phyloP scores from a whole-genome alignment of 164 flowering plant genomes.

The Umbilicus rupestris region DNA sequence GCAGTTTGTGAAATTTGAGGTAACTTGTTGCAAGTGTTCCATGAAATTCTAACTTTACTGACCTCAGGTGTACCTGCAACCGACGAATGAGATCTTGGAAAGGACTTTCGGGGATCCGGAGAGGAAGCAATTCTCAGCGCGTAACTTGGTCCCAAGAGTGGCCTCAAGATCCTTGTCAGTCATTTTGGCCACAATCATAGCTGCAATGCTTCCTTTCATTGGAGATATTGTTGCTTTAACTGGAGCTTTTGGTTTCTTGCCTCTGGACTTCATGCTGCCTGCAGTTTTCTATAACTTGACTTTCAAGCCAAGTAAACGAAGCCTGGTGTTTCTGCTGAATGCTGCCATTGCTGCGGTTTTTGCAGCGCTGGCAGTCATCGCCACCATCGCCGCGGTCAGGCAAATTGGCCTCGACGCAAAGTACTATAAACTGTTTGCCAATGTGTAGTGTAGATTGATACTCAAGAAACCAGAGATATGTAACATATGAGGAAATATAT shows the following conservation, averaged over 20 bases:
- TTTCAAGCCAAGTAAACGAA: constrained; percentile 46
- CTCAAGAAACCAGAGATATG: not conserved
- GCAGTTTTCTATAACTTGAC: constrained; percentile 68
- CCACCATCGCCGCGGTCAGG: constrained; percentile 60
- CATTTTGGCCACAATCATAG: constrained; percentile 36
- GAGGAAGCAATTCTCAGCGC: constrained; percentile 39
- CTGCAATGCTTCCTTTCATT: constrained; percentile 91
- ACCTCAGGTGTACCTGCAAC: constrained; percentile 73
- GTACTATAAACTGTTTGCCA: constrained; percentile 47
- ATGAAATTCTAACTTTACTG: not conserved
- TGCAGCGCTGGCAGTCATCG: constrained; percentile 36
- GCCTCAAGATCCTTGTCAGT: constrained; percentile 51
- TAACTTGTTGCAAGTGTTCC: too few relatives aligned
- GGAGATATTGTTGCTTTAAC: constrained; percentile 70
- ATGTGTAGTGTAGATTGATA: constrained; percentile 23
- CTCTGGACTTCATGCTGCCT: constrained; percentile 70
- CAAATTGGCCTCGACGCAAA: constrained; percentile 71
- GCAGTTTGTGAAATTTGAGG: not conserved
- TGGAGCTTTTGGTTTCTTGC: constrained; percentile 77
- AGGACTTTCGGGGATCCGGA: constrained; percentile 40
- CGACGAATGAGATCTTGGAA: constrained; percentile 70
- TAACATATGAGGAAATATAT: not conserved
- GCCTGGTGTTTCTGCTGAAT: constrained; percentile 48
- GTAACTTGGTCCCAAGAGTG: constrained; percentile 59
- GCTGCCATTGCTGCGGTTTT: constrained; percentile 37